Base-by-base conservation (phyloP, 768 basidiomycete species). In the Tulasnella sp. region DNA sequence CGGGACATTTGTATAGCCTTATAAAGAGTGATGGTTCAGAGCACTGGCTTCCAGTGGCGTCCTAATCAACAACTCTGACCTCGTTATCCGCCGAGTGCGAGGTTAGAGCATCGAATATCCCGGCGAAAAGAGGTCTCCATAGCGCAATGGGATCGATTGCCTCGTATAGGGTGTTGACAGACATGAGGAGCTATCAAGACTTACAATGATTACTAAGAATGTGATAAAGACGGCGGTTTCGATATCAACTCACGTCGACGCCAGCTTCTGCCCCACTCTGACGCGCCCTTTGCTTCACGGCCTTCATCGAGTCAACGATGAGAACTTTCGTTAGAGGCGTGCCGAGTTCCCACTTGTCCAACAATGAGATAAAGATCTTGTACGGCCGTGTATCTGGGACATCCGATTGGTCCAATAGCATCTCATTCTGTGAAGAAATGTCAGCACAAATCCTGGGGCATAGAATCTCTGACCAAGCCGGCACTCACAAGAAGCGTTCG, bases 281-380 rank as follows among this genome's bases (percentile, higher is more conserved):
- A 61, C 31, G 44, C 19, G 34, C 30, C 41, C 31, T 19, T 22
- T 73, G 67, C 68, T 80, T 80, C 51, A 96, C 74, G 1, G 87
- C 82, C 53, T 76, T 81, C 66, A 97, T 81, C 0, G 88, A 77
- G 64, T 94, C 88, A 64, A 87, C 81, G 10, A 88, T 80, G 53
- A 97, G 72, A 4, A 74, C 75, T 42, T 91, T 85, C 0, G 92
- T 92, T 25, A 99, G 70, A 0, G 79, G 76, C 7, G 79, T 80
- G 3, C 94, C 94, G 46, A 98, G 85, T 69, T 98, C 96, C 88
- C 91, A 97, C 70, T 96, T 96, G 70, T 99, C 96, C 64, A 97
- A 74, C 17, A 98, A 70, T 1, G 92, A 93, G 22, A 98, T 84
- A 69, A 96, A 93, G 31, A 98, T 87, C 71, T 93, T 94, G 79